Percentiles rank a stretch among this genome's conserved stretches.
Evolutionary conservation across 345 rosid genomes (phyloP).

Genomic region (Clarkia xantiana): DNA sequence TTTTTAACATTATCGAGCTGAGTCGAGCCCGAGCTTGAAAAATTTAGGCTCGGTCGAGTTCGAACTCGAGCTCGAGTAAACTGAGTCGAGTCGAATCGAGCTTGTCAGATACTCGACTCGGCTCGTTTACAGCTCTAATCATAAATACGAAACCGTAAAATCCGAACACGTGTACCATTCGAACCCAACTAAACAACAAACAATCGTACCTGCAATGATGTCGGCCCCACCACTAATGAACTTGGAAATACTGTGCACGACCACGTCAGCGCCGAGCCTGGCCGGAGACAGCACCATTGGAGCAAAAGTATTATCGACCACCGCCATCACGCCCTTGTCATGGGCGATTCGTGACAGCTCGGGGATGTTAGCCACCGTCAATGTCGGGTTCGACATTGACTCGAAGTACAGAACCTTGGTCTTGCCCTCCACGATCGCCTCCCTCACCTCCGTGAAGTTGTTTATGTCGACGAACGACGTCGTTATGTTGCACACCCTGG

Average conservation of each 20-base stretch:
- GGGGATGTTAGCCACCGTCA: conserved; percentile 64
- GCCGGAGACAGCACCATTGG: conserved; percentile 94
- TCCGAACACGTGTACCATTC: no score
- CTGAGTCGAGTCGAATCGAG: no score
- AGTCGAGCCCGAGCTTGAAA: no score
- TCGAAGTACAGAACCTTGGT: conserved; percentile 80
- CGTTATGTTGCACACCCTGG: conserved; percentile 69
- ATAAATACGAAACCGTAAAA: no score
- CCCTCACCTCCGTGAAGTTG: conserved; percentile 38
- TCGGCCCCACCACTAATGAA: conserved; percentile 96
- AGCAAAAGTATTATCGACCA: conserved; percentile 85
- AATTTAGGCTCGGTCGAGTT: no score
- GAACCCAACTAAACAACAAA: background rate
- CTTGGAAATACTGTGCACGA: conserved; percentile 86
- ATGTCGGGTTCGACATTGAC: conserved; percentile 76
- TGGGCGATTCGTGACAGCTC: conserved; percentile 68
- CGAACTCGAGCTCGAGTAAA: no score
- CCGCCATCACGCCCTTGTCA: conserved; percentile 60
- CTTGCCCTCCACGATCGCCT: conserved; percentile 45
- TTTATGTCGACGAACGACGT: conserved; percentile 69
- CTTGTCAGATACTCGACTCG: no score
- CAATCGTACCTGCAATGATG: conserved; percentile 63
- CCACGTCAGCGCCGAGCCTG: conserved; percentile 83
- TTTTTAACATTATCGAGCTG: no score
- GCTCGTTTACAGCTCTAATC: no score